Percentiles rank a stretch among this genome's conserved stretches.
Evolutionary conservation across 495 filamentous ascomycete genomes (phyloP).

Genomic region (Aspergillus funiculosus): DNA sequence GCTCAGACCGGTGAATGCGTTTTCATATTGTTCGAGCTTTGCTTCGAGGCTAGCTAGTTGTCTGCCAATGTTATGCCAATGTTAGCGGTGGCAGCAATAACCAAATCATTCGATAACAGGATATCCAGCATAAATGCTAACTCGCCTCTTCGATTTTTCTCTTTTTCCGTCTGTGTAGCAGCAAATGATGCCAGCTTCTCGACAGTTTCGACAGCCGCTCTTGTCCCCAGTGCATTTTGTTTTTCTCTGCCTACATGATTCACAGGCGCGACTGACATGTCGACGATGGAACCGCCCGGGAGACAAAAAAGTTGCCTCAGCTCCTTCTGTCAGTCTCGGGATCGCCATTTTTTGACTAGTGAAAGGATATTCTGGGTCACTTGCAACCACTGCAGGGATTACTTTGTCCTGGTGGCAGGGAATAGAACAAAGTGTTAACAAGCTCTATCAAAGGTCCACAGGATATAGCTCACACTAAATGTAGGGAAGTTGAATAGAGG

Average conservation of each 20-base stretch:
- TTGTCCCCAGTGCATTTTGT: conserved; percentile 54
- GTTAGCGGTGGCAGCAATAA: background rate
- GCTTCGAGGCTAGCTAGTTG: conserved; percentile 46
- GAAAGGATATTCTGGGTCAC: conserved; percentile 16
- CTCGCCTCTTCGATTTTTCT: conserved; percentile 51
- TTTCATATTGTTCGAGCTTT: conserved; percentile 47
- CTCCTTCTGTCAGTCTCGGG: conserved; percentile 37
- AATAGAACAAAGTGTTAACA: too few species aligned
- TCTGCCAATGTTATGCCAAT: conserved; percentile 15
- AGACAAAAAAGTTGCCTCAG: conserved; percentile 34
- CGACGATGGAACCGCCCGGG: conserved; percentile 37
- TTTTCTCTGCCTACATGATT: conserved; percentile 47
- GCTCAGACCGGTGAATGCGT: conserved; percentile 36
- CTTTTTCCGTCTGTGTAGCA: conserved; percentile 53
- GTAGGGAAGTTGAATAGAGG: too few species aligned
- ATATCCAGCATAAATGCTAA: too few species aligned
- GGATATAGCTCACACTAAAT: too few species aligned
- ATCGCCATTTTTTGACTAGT: conserved; percentile 37
- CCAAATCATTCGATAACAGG: background rate
- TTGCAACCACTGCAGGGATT: conserved; percentile 16
- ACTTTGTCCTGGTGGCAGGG: conserved; percentile 29
- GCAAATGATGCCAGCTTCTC: conserved; percentile 45
- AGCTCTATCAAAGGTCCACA: too few species aligned
- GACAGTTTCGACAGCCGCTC: conserved; percentile 51
- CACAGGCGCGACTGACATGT: conserved; percentile 44